phyloP scores from a whole-genome alignment of 2,329 filamentous ascomycete species.

The Coleophoma eucalyptorum region DNA sequence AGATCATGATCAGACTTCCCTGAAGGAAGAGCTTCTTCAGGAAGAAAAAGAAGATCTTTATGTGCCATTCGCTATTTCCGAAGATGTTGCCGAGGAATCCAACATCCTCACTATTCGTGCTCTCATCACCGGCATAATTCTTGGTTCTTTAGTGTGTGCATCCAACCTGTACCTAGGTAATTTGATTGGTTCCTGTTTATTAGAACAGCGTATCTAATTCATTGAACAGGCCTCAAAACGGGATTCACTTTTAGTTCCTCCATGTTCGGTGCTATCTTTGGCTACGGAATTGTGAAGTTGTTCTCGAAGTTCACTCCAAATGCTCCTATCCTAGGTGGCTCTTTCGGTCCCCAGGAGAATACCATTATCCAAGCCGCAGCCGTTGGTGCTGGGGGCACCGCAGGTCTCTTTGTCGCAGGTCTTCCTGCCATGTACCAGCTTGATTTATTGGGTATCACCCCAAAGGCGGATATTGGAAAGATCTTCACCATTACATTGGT shows the following conservation, averaged over 20 bases:
- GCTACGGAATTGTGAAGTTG: slow-evolving; percentile 53
- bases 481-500: slow-evolving; percentile 58
- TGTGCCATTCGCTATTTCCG: slow-evolving; percentile 8
- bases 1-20: slow-evolving; percentile 4
- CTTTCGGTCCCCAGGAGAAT: slow-evolving; percentile 59
- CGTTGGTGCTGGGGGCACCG: slow-evolving; percentile 54
- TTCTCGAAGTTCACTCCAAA: slow-evolving; percentile 44
- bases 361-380: slow-evolving; percentile 58
- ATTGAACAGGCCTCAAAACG: slow-evolving; percentile 40
- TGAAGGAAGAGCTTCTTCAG: slow-evolving; percentile 8
- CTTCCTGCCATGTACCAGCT: slow-evolving; percentile 58
- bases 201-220: background rate
- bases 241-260: slow-evolving; percentile 45
- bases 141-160: slow-evolving; percentile 57
- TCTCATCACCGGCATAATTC: slow-evolving; percentile 48
- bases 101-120: slow-evolving; percentile 52
- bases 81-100: slow-evolving; percentile 37
- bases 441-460: slow-evolving; percentile 41
- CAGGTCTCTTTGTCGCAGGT: slow-evolving; percentile 54
- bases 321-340: slow-evolving; percentile 47
- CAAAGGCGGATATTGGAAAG: slow-evolving; percentile 50
- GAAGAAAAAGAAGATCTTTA: slow-evolving; percentile 7
- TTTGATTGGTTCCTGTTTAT: too few species aligned
- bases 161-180: slow-evolving; percentile 59
- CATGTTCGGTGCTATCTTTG: slow-evolving; percentile 53